These are phyloP conservation scores for Coemansia asiatica DNA, from an alignment of 192 early-diverging fungal species.

Conservation along the genomic window DNA sequence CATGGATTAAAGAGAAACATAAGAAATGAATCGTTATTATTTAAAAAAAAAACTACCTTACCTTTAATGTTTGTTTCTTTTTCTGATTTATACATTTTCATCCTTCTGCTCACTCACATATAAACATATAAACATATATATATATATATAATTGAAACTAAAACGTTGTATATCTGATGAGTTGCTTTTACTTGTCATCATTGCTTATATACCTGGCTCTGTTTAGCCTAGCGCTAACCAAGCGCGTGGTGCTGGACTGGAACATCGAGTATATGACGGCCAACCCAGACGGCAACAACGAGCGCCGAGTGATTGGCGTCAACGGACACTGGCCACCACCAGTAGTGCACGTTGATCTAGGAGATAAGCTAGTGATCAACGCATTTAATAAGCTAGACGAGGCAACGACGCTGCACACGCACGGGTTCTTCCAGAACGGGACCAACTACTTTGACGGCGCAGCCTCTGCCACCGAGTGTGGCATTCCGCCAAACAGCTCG, in stretches of 20 bases:
- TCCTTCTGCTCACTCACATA: no score
- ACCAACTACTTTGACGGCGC: constrained; percentile 73
- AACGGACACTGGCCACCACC: constrained; percentile 69
- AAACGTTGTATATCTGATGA: no score
- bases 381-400: constrained; percentile 59
- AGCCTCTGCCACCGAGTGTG: constrained; percentile 68
- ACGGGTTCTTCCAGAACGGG: constrained; percentile 80
- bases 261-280: constrained; percentile 63
- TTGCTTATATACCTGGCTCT: neutral
- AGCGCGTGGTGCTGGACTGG: constrained; percentile 65
- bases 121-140: no score
- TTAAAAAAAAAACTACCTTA: no score
- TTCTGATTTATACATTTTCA: no score
- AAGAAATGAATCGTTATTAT: no score
- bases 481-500: constrained; percentile 62
- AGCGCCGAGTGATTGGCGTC: constrained; percentile 66
- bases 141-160: no score
- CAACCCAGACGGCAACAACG: constrained; percentile 67
- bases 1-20: no score
- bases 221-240: constrained; percentile 12
- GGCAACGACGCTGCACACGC: constrained; percentile 68
- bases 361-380: constrained; percentile 45
- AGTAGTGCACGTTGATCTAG: constrained; percentile 22
- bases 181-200: neutral
- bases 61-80: no score